Evolutionary conservation across 345 rosid genomes (phyloP), one percentile per base, ranked within the genome.

Genomic region (Ceriops tagal): DNA sequence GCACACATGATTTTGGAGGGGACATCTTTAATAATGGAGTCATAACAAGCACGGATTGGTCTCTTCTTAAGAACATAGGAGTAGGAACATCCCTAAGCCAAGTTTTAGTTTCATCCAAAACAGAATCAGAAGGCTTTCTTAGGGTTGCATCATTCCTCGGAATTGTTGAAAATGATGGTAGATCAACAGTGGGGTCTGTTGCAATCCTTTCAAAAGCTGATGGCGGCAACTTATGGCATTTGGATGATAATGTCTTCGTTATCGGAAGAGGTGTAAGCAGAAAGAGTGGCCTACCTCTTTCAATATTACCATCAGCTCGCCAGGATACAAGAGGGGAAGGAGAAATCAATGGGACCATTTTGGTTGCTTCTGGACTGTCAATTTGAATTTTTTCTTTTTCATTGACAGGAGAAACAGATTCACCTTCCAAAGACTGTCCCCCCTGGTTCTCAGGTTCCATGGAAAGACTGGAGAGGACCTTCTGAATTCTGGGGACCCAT

Each of bases 251-350:
- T 34, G 87, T 71, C 68, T 87, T 92, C 0, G 83, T 84, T 7
- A 87, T 73, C 11, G 93, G 90, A 58, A 95, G 80, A 77, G 99
- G 98, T 37, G 97, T 95, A 64, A 95, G 86, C 69, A 85, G 69
- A 80, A 92, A 90, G 61, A 92, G 82, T 66, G 88, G 99, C 66
- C 92, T 83, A 28, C 88, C 84, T 76, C 87, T 86, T 43, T 88
- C 92, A 6, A 77, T 68, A 6, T 84, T 79, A 58, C 88, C 73
- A 66, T 80, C 84, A 66, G 83, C 91, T 73, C 88, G 89, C 98
- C 98, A 92, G 8, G 90, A 79, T 24, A 95, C 98, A 5, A 92
- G 86, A 6, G 99, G 98, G 64, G 98, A 95, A 70, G 97, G 98
- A 76, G 99, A 95, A 58, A 95, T 82, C 72, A 95, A 67, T 1